phyloP scores from a whole-genome alignment of 306 rosid species.

The Malus domestica region ASM211411v1 NC_041804.1:6591501-6592000 shows the following conservation, averaged over 20 bases:
- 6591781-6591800: background rate
- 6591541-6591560: constrained; percentile 6
- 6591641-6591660: background rate
- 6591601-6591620: background rate
- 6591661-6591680: background rate
- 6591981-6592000: constrained; percentile 33
- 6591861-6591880: background rate
- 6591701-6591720: background rate
- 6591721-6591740: background rate
- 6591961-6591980: constrained; percentile 3
- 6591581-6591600: background rate
- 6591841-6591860: too few species aligned
- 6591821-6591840: too few species aligned
- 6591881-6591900: background rate
- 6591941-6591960: background rate
- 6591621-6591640: background rate
- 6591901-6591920: background rate
- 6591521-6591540: background rate
- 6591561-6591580: background rate
- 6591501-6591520: background rate
- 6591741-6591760: background rate
- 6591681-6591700: background rate
- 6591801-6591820: too few species aligned
- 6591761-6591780: background rate
- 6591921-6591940: background rate